Conservation (phyloP, 345 rosid genomes). For the Linum lewisii region DNA sequence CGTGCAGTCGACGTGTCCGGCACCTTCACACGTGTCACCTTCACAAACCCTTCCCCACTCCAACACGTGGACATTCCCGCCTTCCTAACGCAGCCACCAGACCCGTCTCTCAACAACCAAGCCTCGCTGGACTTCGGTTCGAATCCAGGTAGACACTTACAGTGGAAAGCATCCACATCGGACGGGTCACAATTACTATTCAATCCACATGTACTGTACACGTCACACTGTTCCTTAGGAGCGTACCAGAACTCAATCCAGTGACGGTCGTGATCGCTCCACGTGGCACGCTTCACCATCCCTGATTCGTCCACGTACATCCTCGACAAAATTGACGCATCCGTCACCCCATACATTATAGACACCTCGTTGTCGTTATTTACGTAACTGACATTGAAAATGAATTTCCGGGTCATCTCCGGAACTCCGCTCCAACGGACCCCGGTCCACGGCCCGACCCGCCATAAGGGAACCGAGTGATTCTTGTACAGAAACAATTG, state of each 20-base stretch:
- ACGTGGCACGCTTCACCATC: not conserved
- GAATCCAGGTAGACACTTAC: slow-evolving; percentile 57
- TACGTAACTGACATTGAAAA: slow-evolving; percentile 23
- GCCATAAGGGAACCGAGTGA: slow-evolving; percentile 21
- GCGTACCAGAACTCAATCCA: slow-evolving; percentile 40
- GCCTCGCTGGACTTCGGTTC: slow-evolving; percentile 36
- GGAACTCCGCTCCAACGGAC: slow-evolving; percentile 63
- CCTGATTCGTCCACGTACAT: slow-evolving; percentile 4
- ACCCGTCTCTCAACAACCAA: slow-evolving; percentile 45
- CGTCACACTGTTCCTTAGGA: slow-evolving; percentile 61
- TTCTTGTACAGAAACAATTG: slow-evolving; percentile 41
- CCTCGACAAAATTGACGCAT: slow-evolving; percentile 12
- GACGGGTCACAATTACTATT: slow-evolving; percentile 35
- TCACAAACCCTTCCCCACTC: slow-evolving; percentile 24
- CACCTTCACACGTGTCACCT: slow-evolving; percentile 16
- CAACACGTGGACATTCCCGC: not conserved
- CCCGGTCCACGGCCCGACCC: slow-evolving; percentile 57
- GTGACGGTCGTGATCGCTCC: slow-evolving; percentile 9
- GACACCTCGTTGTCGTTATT: slow-evolving; percentile 26
- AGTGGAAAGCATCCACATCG: slow-evolving; percentile 30
- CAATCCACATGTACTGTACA: slow-evolving; percentile 44
- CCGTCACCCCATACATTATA: slow-evolving; percentile 19
- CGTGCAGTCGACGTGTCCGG: slow-evolving; percentile 36
- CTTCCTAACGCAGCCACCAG: slow-evolving; percentile 42
- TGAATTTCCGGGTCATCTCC: slow-evolving; percentile 31